These are phyloP conservation scores for Macrocybe gigantea DNA, from an alignment of 768 basidiomycete species.

Conservation along the genomic window DNA sequence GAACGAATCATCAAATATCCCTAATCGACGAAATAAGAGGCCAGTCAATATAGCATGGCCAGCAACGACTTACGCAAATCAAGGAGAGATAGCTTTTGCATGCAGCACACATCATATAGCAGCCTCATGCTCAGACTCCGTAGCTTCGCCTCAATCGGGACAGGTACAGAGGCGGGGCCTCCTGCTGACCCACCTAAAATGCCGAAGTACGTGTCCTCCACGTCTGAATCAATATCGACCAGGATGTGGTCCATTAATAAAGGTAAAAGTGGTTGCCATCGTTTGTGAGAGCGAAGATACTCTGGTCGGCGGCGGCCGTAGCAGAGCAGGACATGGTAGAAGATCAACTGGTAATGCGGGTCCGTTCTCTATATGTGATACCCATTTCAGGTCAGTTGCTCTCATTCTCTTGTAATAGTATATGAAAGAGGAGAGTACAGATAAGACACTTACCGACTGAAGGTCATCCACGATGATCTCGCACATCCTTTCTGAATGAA, in stretches of 20 bases:
- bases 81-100: conserved; percentile 72
- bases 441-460: conserved; percentile 44
- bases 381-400: no score
- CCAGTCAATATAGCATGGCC: background rate
- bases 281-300: conserved; percentile 74
- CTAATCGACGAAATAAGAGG: conserved; percentile 28
- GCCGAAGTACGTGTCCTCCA: conserved; percentile 55
- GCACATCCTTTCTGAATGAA: conserved; percentile 90
- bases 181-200: conserved; percentile 30
- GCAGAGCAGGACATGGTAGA: conserved; percentile 70
- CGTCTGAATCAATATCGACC: conserved; percentile 75
- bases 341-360: conserved; percentile 77
- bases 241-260: conserved; percentile 80
- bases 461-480: conserved; percentile 70
- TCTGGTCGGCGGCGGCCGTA: conserved; percentile 65
- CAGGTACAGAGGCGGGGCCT: conserved; percentile 33
- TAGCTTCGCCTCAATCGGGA: conserved; percentile 83
- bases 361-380: conserved; percentile 58
- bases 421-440: conserved; percentile 6
- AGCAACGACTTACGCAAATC: conserved; percentile 64
- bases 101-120: conserved; percentile 89
- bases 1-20: conserved; percentile 75
- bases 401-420: no score
- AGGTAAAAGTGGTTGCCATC: conserved; percentile 80
- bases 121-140: conserved; percentile 64